These are phyloP conservation scores for Arabidopsis suecica DNA, from an alignment of 345 rosid genomes.

Conservation along the genomic window DNA sequence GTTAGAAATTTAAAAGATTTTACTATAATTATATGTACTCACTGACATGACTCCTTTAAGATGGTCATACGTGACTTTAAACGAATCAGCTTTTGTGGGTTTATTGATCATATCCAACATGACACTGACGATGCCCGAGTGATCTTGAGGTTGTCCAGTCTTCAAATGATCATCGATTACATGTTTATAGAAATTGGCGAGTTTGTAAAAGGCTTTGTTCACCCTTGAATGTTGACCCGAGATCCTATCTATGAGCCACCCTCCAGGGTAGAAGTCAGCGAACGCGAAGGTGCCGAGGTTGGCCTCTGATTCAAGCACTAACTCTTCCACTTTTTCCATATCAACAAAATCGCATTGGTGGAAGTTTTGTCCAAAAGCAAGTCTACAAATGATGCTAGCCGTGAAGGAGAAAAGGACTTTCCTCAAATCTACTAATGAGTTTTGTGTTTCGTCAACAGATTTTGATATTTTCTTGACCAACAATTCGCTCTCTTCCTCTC, in stretches of 20 bases:
- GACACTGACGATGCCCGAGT: not conserved
- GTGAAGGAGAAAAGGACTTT: too few relatives aligned
- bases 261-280: not conserved
- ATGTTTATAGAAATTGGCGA: not conserved
- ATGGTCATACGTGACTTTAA: not conserved
- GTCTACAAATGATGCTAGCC: too few relatives aligned
- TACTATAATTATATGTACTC: not conserved
- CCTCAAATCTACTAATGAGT: too few relatives aligned
- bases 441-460: too few relatives aligned
- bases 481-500: too few relatives aligned
- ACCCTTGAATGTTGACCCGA: not conserved
- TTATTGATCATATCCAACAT: not conserved
- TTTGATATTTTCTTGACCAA: too few relatives aligned
- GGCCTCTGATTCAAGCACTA: not conserved
- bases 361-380: too few relatives aligned
- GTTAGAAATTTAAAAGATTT: not conserved
- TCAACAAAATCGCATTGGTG: not conserved
- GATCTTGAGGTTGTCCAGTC: not conserved
- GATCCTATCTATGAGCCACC: not conserved
- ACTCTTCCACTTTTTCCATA: not conserved
- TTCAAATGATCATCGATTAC: not conserved
- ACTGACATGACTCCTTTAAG: not conserved
- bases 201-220: not conserved
- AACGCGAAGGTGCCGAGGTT: too few relatives aligned
- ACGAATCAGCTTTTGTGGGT: not conserved